Conservation (phyloP, 2,329 filamentous ascomycete species). For the Penicillium sp. region DNA sequence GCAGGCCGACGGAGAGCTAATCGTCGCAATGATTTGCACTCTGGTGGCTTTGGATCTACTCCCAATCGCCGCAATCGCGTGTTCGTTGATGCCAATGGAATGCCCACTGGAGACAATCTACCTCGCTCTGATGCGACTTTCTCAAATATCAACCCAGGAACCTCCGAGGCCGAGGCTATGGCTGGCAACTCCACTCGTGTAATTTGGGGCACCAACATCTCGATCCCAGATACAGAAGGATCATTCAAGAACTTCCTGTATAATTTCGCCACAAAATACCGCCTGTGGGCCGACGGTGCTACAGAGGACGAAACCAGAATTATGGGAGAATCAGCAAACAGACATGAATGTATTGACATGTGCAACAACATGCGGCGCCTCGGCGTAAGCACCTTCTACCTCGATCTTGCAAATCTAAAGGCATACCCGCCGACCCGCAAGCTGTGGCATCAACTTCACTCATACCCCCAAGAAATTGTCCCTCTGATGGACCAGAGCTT, state of each 20-base stretch:
- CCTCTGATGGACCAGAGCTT: slow-evolving; percentile 94
- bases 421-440: slow-evolving; percentile 90
- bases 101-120: slow-evolving; percentile 53
- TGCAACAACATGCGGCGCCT: slow-evolving; percentile 89
- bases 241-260: slow-evolving; percentile 88
- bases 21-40: slow-evolving; percentile 82
- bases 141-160: slow-evolving; percentile 72
- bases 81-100: slow-evolving; percentile 64
- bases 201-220: slow-evolving; percentile 97
- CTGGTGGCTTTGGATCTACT: slow-evolving; percentile 63
- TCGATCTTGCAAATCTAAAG: slow-evolving; percentile 86
- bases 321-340: slow-evolving; percentile 67
- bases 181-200: slow-evolving; percentile 78
- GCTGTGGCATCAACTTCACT: slow-evolving; percentile 90
- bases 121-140: slow-evolving; percentile 62
- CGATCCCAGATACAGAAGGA: slow-evolving; percentile 82
- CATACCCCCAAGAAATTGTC: slow-evolving; percentile 93
- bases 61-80: slow-evolving; percentile 57
- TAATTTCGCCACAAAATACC: slow-evolving; percentile 91
- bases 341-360: slow-evolving; percentile 79
- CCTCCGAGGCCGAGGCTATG: slow-evolving; percentile 85
- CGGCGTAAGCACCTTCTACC: slow-evolving; percentile 77
- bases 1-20: slow-evolving; percentile 55
- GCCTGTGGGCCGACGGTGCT: slow-evolving; percentile 84
- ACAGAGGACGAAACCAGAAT: slow-evolving; percentile 70